Evolutionary conservation across 495 filamentous ascomycete species (phyloP), one percentile per base, ranked within the genome.

Genomic region (Elaphomyces granulatus): DNA sequence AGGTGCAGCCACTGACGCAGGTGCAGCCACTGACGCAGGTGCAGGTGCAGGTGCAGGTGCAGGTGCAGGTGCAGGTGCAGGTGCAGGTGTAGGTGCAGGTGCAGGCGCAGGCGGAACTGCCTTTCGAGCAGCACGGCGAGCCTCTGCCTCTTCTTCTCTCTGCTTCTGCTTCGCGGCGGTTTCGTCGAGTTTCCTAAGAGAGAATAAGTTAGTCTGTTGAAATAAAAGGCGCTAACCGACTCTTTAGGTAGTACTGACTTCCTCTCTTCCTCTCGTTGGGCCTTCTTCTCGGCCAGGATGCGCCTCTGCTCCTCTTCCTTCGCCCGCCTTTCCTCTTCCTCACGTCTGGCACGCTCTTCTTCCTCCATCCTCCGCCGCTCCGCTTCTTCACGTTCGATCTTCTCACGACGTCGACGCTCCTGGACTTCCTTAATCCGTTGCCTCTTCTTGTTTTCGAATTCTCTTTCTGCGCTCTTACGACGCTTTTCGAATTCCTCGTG

Each of bases 401-500:
- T 80, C 72, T 88, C 84, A 43, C 77, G 76, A 36, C 61, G 64
- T 21, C 63, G 79, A 46, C 72, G 71, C 50, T 94, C 87, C 42
- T 66, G 68, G 48, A 81, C 75, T 50, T 94, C 87, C 72, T 83
- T 86, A 55, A 80, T 70, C 46, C 90, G 81, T 45, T 79, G 71
- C 38, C 79, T 79, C 65, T 94, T 87, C 65, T 88, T 83, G 59
- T 76, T 77, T 66, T 94, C 78, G 37, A 92, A 73, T 49, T 96
- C 88, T 37, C 76, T 75, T 67, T 94, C 83, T 20, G 90, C 90
- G 49, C 80, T 76, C 61, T 78, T 83, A 53, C 83, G 78, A 36
- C 87, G 77, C 66, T 81, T 85, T 71, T 96, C 92, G 52, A 96
- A 96, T 59, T 96, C 83, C 48, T 94, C 83, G 52, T 84, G 83